Percentiles rank a stretch among this genome's conserved stretches.
Evolutionary conservation across 441 rosid species (phyloP).

Genomic region (Macaranga tanarius): DNA sequence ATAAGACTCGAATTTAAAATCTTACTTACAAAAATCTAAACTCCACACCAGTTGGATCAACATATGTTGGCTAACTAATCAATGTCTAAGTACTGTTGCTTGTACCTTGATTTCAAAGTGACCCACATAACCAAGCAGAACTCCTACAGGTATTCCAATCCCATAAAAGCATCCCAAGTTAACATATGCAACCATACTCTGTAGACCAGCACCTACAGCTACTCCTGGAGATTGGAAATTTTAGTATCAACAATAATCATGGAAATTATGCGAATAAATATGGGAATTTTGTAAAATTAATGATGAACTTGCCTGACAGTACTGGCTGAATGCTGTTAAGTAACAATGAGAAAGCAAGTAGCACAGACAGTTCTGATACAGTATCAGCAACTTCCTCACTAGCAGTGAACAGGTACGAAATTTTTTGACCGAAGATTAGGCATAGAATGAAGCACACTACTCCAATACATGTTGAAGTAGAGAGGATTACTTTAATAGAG

Average conservation of each 20-base stretch:
- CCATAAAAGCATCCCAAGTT: constrained; percentile 54
- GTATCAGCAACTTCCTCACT: constrained; percentile 32
- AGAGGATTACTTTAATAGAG: constrained; percentile 29
- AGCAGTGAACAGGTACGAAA: constrained; percentile 36
- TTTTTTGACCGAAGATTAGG: constrained; percentile 25
- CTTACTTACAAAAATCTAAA: too few relatives aligned
- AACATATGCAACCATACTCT: constrained; percentile 48
- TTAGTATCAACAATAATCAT: neutral
- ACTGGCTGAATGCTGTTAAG: constrained; percentile 37
- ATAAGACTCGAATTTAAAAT: too few relatives aligned
- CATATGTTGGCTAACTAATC: neutral
- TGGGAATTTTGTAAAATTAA: too few relatives aligned
- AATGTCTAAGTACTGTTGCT: neutral
- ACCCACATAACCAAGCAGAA: constrained; percentile 46
- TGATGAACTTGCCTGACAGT: constrained; percentile 10
- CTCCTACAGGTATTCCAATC: constrained; percentile 51
- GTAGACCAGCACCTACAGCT: constrained; percentile 68
- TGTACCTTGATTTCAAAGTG: constrained; percentile 30
- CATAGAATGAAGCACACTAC: constrained; percentile 31
- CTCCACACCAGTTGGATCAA: too few relatives aligned
- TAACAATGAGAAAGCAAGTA: constrained; percentile 43
- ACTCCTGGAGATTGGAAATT: constrained; percentile 36
- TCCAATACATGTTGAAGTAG: constrained; percentile 29
- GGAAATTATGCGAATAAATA: neutral
- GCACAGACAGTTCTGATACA: constrained; percentile 39